A percentile compares a stretch with the other conserved stretches of the same genome.
phyloP scores from a whole-genome alignment of 306 rosid genomes.

The Clitoria ternatea region DNA sequence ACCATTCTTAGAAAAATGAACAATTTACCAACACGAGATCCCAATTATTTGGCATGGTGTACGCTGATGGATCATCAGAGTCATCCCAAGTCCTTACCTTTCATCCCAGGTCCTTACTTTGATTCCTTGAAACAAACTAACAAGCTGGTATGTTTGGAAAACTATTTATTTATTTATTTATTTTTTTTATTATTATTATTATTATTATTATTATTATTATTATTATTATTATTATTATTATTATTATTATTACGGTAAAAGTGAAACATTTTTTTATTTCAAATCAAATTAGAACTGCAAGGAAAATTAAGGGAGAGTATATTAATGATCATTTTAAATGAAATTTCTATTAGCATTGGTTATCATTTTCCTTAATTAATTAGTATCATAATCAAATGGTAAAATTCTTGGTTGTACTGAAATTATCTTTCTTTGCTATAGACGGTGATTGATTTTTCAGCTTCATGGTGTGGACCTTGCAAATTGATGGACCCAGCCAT shows the following conservation, averaged over 20 bases:
- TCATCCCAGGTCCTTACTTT: conserved; percentile 27
- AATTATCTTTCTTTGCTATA: conserved; percentile 15
- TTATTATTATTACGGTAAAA: no score
- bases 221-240: no score
- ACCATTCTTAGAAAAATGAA: neutral
- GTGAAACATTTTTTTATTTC: no score
- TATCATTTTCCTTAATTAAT: no score
- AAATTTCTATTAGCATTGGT: no score
- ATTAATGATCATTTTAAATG: no score
- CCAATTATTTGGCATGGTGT: neutral
- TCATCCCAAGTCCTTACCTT: conserved; percentile 22
- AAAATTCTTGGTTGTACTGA: conserved; percentile 23
- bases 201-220: no score
- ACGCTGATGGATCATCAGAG: neutral
- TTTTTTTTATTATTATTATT: no score
- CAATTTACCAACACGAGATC: neutral
- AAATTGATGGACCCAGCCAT: conserved; percentile 46
- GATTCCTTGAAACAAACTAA: conserved; percentile 31
- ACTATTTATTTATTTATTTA: neutral
- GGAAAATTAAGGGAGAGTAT: no score
- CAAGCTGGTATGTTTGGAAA: conserved; percentile 50
- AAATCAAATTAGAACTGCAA: no score
- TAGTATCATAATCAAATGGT: neutral
- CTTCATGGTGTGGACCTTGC: conserved; percentile 81
- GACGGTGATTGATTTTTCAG: conserved; percentile 72